These are phyloP conservation scores for Xylaria sp. DNA, from an alignment of 2,329 filamentous ascomycete species.

Conservation along the genomic window DNA sequence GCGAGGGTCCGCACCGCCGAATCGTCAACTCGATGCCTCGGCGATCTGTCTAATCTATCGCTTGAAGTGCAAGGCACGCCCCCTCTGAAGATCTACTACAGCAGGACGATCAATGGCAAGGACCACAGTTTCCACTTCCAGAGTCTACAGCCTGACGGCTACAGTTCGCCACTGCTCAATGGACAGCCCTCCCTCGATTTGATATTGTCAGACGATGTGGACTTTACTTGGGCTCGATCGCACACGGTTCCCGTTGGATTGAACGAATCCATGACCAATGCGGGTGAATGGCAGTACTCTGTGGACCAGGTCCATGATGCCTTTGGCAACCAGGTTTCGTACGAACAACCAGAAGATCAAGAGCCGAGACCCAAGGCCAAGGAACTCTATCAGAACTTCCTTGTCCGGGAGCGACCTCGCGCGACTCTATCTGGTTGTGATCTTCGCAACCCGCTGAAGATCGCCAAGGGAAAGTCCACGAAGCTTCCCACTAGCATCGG, in stretches of 20 bases:
- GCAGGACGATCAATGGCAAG: conserved; percentile 76
- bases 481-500: conserved; percentile 67
- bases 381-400: conserved; percentile 69
- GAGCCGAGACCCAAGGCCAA: conserved; percentile 56
- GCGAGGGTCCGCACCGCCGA: conserved; percentile 64
- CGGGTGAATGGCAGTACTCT: conserved; percentile 82
- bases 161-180: conserved; percentile 69
- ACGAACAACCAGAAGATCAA: conserved; percentile 62
- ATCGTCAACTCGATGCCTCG: conserved; percentile 66
- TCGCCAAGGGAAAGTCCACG: conserved; percentile 66
- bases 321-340: conserved; percentile 79
- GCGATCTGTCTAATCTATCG: conserved; percentile 79
- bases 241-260: conserved; percentile 73
- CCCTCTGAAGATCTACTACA: conserved; percentile 88
- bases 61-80: conserved; percentile 84
- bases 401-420: conserved; percentile 79
- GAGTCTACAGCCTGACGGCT: conserved; percentile 85
- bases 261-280: conserved; percentile 78
- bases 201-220: conserved; percentile 53
- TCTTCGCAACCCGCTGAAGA: conserved; percentile 71
- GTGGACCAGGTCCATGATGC: conserved; percentile 90
- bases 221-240: conserved; percentile 74
- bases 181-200: conserved; percentile 53
- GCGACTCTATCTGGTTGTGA: conserved; percentile 70
- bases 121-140: conserved; percentile 85